A percentile compares a stretch with the other conserved stretches of the same genome.
These are phyloP conservation scores for Cyamopsis tetragonoloba DNA, from an alignment of 306 rosid genomes.

Conservation along the genomic window DNA sequence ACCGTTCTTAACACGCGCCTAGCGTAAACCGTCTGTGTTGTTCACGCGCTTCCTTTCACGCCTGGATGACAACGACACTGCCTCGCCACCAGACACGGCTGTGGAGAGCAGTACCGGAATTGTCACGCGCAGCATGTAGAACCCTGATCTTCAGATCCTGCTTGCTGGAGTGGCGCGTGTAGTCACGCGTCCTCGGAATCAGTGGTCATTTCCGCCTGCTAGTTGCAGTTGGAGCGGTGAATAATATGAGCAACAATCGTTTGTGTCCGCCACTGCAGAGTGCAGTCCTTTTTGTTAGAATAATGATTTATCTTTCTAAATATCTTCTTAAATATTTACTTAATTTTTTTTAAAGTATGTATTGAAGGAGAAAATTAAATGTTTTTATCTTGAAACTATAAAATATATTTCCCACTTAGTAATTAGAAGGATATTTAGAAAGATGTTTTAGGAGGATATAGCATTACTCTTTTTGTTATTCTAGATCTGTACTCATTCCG, in stretches of 20 bases:
- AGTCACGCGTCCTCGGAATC: neutral
- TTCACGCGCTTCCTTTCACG: neutral
- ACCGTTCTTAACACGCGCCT: neutral
- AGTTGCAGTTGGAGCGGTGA: neutral
- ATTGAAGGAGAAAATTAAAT: too few species aligned
- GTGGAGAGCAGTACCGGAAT: neutral
- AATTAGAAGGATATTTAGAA: too few species aligned
- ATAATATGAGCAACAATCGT: neutral
- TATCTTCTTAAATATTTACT: neutral
- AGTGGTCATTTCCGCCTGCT: neutral
- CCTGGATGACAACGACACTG: constrained; percentile 15
- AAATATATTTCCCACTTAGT: too few species aligned
- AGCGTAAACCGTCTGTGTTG: neutral
- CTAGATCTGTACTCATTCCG: too few species aligned
- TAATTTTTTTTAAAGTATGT: neutral
- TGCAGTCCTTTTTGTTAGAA: neutral
- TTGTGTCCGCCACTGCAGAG: neutral
- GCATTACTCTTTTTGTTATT: too few species aligned
- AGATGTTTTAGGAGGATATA: too few species aligned
- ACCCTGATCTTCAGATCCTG: neutral
- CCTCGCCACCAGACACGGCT: neutral
- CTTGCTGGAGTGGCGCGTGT: neutral
- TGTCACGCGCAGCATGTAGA: constrained; percentile 4
- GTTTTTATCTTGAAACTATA: too few species aligned
- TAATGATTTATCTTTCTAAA: too few species aligned